Evolutionary conservation across 2,329 filamentous ascomycete species (phyloP), one percentile per base, ranked within the genome.

Genomic region (Massarina eburnea): DNA sequence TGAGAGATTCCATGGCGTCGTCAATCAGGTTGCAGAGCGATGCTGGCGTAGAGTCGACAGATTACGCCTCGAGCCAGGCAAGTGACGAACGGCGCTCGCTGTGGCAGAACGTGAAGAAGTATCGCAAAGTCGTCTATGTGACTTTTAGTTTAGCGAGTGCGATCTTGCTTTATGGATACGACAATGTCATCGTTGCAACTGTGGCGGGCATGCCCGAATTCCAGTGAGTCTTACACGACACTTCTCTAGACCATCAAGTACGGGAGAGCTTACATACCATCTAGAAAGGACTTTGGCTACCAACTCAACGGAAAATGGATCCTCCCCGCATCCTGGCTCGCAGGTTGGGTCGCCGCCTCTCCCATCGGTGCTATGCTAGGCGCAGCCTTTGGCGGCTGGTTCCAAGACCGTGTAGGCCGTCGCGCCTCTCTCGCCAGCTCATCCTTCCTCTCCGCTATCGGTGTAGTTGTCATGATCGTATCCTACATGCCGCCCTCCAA

Each of bases 21-120:
- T 30, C 27, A 30, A 30, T 30, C 27, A 30, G 12, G 27, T 30
- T 14, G 27, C 9, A 30, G 12, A 30, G 27, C 5, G 27, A 30
- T 30, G 27, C 9, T 30, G 27, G 27, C 12, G 27, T 8, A 8
- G 27, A 8, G n/a, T 30, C 27, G 12, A 30, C 27, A 6, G 27
- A 30, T 14, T 6, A 30, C 12, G 4, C 27, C 4, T 30, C 27
- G 15, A 20, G n/a, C 26, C 24, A 7, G 22, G 19, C 35, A 15
- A 24, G 45, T 41, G 62, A 66, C 34, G 50, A 55, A 40, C 43
- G 51, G 14, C 54, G 51, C 27, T 55, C 59, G 7, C 46, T 66
- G 4, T 66, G 61, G 62, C 58, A 63, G 44, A 61, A 62, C 27
- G 45, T 61, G n/a, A 62, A 63, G 45, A 65, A 57, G 46, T 66